These are phyloP conservation scores for Euptelea pleiosperma DNA, from an alignment of 164 flowering plant genomes.

Conservation along the genomic window DNA sequence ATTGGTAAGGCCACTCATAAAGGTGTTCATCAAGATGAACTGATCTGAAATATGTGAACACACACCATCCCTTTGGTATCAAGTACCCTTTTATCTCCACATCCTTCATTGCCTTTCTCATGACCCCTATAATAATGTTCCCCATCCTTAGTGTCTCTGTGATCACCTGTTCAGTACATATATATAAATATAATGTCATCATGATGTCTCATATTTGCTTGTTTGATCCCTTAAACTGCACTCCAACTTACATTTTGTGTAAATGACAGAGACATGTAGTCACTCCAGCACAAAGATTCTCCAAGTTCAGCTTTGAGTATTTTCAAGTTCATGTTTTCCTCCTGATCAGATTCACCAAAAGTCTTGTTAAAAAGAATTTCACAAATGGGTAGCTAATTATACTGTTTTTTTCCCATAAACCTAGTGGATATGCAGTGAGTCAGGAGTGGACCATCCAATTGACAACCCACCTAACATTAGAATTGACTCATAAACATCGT, in stretches of 20 bases:
- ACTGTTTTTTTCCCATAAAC: too few relatives aligned
- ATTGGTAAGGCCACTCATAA: constrained; percentile 65
- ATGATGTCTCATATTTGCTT: too few relatives aligned
- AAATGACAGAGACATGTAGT: constrained; percentile 68
- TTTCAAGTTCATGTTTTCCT: constrained; percentile 76
- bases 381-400: too few relatives aligned
- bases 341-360: constrained; percentile 45
- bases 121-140: constrained; percentile 84
- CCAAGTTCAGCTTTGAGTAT: constrained; percentile 40
- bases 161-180: constrained; percentile 83
- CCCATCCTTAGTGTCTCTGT: constrained; percentile 91
- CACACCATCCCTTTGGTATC: constrained; percentile 91
- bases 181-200: too few relatives aligned
- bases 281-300: constrained; percentile 54
- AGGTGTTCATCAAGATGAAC: constrained; percentile 76
- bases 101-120: constrained; percentile 85
- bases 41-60: constrained; percentile 74
- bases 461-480: too few relatives aligned
- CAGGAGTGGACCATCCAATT: too few relatives aligned
- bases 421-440: too few relatives aligned
- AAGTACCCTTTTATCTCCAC: constrained; percentile 72
- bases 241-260: constrained; percentile 81
- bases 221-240: too few relatives aligned
- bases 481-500: too few relatives aligned
- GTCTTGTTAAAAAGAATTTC: too few relatives aligned